These are phyloP conservation scores for Coemansia sp. DNA, from an alignment of 192 early-diverging fungal species.

Conservation along the genomic window DNA sequence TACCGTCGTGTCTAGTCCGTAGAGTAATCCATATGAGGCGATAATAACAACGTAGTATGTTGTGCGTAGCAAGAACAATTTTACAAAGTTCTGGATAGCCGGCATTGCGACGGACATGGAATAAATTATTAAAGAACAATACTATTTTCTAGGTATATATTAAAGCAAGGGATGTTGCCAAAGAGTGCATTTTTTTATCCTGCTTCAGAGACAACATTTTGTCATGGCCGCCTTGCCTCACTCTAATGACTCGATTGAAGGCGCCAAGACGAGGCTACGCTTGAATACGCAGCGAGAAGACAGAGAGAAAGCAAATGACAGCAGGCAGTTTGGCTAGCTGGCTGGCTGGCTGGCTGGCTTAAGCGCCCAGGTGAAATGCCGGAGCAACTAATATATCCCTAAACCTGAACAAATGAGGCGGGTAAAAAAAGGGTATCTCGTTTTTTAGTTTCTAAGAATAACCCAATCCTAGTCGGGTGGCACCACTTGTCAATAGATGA, in stretches of 20 bases:
- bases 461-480: neutral
- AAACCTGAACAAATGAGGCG: slow-evolving; percentile 2
- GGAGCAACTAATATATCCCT: neutral
- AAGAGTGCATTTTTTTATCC: no score
- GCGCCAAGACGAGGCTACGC: neutral
- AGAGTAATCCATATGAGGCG: slow-evolving; percentile 28
- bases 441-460: neutral
- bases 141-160: neutral
- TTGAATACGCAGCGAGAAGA: neutral
- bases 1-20: slow-evolving; percentile 42
- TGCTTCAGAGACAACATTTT: neutral
- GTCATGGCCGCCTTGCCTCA: neutral
- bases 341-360: neutral
- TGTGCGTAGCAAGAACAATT: slow-evolving; percentile 9
- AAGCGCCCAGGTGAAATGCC: neutral
- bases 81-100: neutral
- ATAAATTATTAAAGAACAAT: neutral
- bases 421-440: neutral
- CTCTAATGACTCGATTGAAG: neutral
- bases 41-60: slow-evolving; percentile 24
- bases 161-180: neutral
- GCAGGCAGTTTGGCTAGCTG: neutral
- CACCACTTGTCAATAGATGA: neutral
- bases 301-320: neutral
- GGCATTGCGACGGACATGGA: slow-evolving; percentile 1